These are phyloP conservation scores for Cyberlindnera lachancei DNA, from an alignment of 805 yeast species.

Conservation along the genomic window DNA sequence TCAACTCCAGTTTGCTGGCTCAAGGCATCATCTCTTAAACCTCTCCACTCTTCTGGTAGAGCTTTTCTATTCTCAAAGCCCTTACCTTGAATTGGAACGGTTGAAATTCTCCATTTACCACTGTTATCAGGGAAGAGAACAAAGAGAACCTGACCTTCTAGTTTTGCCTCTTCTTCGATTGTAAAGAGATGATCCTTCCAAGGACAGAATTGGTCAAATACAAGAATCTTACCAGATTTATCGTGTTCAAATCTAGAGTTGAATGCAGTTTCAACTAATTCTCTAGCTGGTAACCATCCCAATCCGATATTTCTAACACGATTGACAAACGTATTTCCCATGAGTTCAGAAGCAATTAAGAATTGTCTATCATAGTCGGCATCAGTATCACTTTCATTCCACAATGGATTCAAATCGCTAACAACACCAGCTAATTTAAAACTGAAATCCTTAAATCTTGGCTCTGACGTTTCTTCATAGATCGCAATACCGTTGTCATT, in stretches of 20 bases:
- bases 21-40: slow-evolving; percentile 84
- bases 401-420: slow-evolving; percentile 73
- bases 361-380: slow-evolving; percentile 62
- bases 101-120: slow-evolving; percentile 76
- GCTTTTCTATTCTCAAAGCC: slow-evolving; percentile 84
- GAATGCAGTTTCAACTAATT: slow-evolving; percentile 67
- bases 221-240: slow-evolving; percentile 62
- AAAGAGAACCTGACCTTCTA: slow-evolving; percentile 55
- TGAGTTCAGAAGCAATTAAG: slow-evolving; percentile 62
- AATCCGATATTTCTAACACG: slow-evolving; percentile 65
- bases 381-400: slow-evolving; percentile 67
- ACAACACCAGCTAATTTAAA: slow-evolving; percentile 76
- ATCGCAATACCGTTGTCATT: slow-evolving; percentile 89
- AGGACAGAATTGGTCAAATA: slow-evolving; percentile 73
- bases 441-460: slow-evolving; percentile 63
- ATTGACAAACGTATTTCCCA: slow-evolving; percentile 74
- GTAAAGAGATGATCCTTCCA: slow-evolving; percentile 91
- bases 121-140: slow-evolving; percentile 76
- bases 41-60: slow-evolving; percentile 89
- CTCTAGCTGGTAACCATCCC: slow-evolving; percentile 88
- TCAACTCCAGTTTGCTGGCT: slow-evolving; percentile 69
- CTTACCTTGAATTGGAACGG: slow-evolving; percentile 74
- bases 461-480: slow-evolving; percentile 43
- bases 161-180: slow-evolving; percentile 54
- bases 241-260: slow-evolving; percentile 51